Base-by-base conservation (phyloP, 441 rosid species). In the Populus hybrid region DNA sequence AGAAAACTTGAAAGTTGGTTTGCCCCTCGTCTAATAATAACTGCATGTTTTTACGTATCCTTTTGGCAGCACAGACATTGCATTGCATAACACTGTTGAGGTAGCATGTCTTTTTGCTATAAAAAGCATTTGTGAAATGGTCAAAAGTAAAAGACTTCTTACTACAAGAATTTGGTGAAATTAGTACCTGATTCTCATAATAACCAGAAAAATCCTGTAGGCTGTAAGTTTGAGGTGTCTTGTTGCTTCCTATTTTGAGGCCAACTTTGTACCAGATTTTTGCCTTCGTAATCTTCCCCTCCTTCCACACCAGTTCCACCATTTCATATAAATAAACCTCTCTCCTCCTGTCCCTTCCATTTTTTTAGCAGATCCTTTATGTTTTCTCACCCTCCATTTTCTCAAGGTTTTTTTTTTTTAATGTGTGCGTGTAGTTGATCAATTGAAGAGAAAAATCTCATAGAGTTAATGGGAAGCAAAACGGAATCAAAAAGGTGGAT, bases 401-500 rank as follows among this genome's bases (percentile, higher is more conserved):
- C 4, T 23, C 31, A 6, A 24, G n/a, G n/a, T 0, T 29, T 29
- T 29, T 29, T 29, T 29, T 29, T 29, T 29, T 29, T 29, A 29
- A 29, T 29, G 31, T 29, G 31, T 29, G 31, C 1, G 24, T 24
- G 24, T 24, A 24, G 24, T 24, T 24, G 24, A 24, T 29, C 4
- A 0, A 29, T 29, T 29, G 31, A 29, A 29, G 31, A 29, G 31
- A 29, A 29, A 29, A 29, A 29, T 29, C 31, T 29, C 31, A 4
- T 9, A 18, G 70, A 6, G 53, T 35, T 82, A 50, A 73, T 33
- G 65, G 79, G 38, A 68, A 74, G 1, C 31, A 82, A 80, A 24
- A 87, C 83, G 10, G 86, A 80, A 66, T 74, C 88, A 0, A 36
- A 76, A 35, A 87, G 82, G 78, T 91, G 90, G 93, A 88, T 83